Base-by-base conservation (phyloP, 2,329 filamentous ascomycete genomes). In the Curvularia sp. region DNA sequence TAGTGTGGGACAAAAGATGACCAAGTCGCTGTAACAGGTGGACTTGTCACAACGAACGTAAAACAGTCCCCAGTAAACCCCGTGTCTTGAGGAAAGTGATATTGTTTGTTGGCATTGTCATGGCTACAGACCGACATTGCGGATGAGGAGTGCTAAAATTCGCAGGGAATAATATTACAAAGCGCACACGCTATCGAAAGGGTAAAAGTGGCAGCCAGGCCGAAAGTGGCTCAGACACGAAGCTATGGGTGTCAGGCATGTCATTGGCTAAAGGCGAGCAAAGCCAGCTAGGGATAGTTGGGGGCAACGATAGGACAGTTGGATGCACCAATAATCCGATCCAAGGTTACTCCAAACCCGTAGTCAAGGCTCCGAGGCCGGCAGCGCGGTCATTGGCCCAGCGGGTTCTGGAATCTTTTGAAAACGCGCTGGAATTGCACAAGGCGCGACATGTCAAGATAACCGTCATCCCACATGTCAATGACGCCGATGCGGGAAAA, bases 361-460 rank as follows among this genome's bases (percentile, higher is more conserved):
- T 60, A 60, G 65, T 68, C 63, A 70, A 59, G 59, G 63, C 66
- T 69, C 70, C 70, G 69, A 71, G 60, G 63, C 65, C 69, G 70
- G 71, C 58, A 49, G 65, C 49, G 45, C 49, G 53, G 56, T 55
- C 43, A 67, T 69, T 69, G 66, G 65, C 23, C 57, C 55, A 50
- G 64, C 53, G 66, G 59, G 52, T 48, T 47, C 45, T 55, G 51
- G 56, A 57, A 49, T 58, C 48, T 46, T 56, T 50, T 45, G 55
- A 63, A 63, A 59, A 58, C 59, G 60, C 64, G 60, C 58, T 53
- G 48, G 49, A 65, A 61, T 60, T 58, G 61, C 51, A 65, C 61
- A 57, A 64, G 36, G 58, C 58, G 58, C 59, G 56, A 49, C 45
- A 48, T 32, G 54, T 54, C 25, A 42, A 66, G 70, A 73, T 73